Evolutionary conservation across 768 basidiomycete genomes (phyloP).

Genomic region (Boletus rubescentipes): DNA sequence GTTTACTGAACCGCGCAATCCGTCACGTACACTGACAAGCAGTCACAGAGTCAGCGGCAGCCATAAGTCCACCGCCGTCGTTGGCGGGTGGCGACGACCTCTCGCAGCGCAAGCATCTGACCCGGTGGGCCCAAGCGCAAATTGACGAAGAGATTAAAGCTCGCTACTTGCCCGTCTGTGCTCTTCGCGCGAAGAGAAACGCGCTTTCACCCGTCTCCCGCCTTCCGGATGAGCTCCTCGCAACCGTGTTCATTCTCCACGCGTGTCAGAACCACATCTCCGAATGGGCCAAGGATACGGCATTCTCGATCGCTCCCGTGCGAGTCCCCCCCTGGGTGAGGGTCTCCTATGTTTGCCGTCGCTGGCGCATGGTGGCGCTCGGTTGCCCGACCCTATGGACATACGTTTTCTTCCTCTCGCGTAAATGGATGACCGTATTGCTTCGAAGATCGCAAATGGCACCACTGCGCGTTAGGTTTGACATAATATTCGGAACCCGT

Average conservation of each 20-base stretch:
- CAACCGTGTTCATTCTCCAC: background rate
- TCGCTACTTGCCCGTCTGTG: background rate
- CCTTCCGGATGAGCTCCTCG: slow-evolving; percentile 4
- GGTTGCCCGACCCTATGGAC: background rate
- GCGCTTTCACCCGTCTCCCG: background rate
- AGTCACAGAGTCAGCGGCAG: background rate
- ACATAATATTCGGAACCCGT: background rate
- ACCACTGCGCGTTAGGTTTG: background rate
- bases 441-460: slow-evolving; percentile 1
- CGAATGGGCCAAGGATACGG: background rate
- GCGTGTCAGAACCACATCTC: background rate
- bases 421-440: background rate
- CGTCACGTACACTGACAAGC: background rate
- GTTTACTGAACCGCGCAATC: background rate
- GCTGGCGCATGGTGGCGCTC: background rate
- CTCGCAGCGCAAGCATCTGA: background rate
- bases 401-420: background rate
- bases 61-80: background rate
- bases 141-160: background rate
- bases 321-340: background rate
- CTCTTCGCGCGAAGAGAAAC: background rate
- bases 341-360: background rate
- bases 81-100: background rate
- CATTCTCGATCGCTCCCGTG: background rate
- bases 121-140: background rate